Evolutionary conservation across 805 yeast genomes (phyloP).

Genomic region (Candida manassasensis): DNA sequence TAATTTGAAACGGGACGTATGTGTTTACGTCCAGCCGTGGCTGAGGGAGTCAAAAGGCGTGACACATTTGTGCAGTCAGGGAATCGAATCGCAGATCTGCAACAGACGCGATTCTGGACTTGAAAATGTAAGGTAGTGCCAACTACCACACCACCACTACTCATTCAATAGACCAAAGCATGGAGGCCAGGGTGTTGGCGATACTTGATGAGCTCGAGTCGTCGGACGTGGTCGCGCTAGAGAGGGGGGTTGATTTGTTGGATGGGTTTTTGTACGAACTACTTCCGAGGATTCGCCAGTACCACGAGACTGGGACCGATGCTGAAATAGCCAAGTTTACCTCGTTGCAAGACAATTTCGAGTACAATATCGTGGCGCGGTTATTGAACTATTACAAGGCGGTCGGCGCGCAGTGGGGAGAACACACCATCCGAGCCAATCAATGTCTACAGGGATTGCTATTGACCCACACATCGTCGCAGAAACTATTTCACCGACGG

Average conservation of each 20-base stretch:
- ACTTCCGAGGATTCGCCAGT: slow-evolving; percentile 11
- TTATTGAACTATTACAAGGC: slow-evolving; percentile 6
- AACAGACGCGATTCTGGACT: too few species aligned
- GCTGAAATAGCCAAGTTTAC: slow-evolving; percentile 25
- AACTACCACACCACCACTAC: too few species aligned
- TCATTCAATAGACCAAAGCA: too few species aligned
- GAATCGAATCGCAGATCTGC: too few species aligned
- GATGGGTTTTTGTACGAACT: slow-evolving; percentile 7
- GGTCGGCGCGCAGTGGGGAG: slow-evolving; percentile 1
- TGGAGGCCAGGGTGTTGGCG: slow-evolving; percentile 1
- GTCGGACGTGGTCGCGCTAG: neutral
- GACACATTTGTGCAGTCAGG: too few species aligned
- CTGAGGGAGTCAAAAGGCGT: too few species aligned
- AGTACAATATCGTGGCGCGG: slow-evolving; percentile 44
- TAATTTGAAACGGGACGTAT: too few species aligned
- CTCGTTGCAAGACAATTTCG: slow-evolving; percentile 47
- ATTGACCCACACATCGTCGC: slow-evolving; percentile 52
- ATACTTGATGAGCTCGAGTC: slow-evolving; percentile 2
- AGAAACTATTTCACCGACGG: slow-evolving; percentile 43
- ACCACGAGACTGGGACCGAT: slow-evolving; percentile 5
- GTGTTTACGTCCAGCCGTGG: too few species aligned
- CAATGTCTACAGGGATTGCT: slow-evolving; percentile 55
- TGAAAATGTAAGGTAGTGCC: too few species aligned
- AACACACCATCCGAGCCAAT: slow-evolving; percentile 11
- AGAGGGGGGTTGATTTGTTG: slow-evolving; percentile 2